Percentiles rank a stretch among this genome's conserved stretches.
Conservation (phyloP, 345 rosid species). For the Raphanus sativus region DNA sequence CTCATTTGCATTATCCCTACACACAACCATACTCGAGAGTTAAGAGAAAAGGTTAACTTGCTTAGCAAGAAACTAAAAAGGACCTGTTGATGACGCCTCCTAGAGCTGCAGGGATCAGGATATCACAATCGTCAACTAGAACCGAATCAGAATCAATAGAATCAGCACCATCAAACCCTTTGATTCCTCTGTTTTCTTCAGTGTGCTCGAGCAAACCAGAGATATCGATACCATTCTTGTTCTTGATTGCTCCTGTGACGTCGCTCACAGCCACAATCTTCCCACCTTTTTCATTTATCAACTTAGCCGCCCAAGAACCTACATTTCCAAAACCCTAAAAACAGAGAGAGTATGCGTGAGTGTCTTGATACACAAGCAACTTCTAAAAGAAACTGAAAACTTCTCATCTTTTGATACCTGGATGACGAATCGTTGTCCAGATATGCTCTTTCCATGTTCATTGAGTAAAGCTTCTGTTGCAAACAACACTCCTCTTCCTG, state of each 20-base stretch:
- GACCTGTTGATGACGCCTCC: conserved; percentile 96
- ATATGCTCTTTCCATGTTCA: conserved; percentile 69
- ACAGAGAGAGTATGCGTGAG: conserved; percentile 1
- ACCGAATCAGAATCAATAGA: conserved; percentile 56
- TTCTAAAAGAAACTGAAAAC: not conserved
- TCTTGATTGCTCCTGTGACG: conserved; percentile 83
- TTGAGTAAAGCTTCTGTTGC: conserved; percentile 87
- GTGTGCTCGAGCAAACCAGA: conserved; percentile 59
- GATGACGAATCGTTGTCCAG: conserved; percentile 70
- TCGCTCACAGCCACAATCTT: conserved; percentile 84
- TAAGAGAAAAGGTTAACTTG: not conserved
- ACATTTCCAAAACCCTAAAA: conserved; percentile 94
- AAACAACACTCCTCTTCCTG: conserved; percentile 89
- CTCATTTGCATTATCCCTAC: conserved; percentile 82
- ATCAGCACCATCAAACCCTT: conserved; percentile 74
- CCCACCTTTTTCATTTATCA: conserved; percentile 77
- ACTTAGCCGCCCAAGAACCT: conserved; percentile 93
- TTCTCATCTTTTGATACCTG: conserved; percentile 48
- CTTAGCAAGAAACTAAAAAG: not conserved
- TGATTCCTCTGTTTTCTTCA: conserved; percentile 66
- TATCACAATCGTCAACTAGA: conserved; percentile 78
- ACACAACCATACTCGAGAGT: not conserved
- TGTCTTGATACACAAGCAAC: conserved; percentile 15
- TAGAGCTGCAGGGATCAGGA: conserved; percentile 90
- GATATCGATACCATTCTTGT: conserved; percentile 70